Percentiles rank a stretch among this genome's conserved stretches.
Evolutionary conservation across 148 eudicot species (phyloP).

Genomic region (Rhododendron kiyosumense): DNA sequence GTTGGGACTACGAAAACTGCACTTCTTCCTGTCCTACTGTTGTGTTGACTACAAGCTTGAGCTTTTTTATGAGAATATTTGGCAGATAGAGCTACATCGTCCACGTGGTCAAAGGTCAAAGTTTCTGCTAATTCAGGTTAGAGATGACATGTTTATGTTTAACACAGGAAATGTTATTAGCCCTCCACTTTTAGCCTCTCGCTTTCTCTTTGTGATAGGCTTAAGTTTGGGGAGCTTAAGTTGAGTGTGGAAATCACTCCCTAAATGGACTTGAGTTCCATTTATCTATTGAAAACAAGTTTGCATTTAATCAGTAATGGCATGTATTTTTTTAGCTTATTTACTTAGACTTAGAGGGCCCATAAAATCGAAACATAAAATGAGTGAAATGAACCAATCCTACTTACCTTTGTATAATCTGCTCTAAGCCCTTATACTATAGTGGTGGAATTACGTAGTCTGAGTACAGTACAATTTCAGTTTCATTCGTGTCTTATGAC

Average conservation of each 20-base stretch:
- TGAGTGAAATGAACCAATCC: not conserved
- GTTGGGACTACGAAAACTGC: constrained; percentile 18
- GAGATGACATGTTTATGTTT: not conserved
- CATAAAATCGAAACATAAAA: not conserved
- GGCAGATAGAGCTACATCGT: constrained; percentile 49
- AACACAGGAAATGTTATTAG: not conserved
- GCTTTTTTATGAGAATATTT: constrained; percentile 47
- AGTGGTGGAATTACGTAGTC: not conserved
- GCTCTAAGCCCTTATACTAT: not conserved
- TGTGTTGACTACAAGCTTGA: constrained; percentile 18
- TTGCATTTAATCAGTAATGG: not conserved
- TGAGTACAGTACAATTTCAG: not conserved
- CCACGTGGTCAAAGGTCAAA: constrained; percentile 25
- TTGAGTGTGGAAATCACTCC: not conserved
- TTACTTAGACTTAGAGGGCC: not conserved
- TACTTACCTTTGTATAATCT: not conserved
- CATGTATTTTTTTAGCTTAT: not conserved
- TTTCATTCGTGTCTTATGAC: not conserved
- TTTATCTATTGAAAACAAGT: not conserved
- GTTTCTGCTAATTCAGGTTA: constrained; percentile 57
- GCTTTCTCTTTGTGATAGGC: not conserved
- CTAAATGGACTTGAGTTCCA: not conserved
- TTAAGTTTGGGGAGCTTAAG: not conserved
- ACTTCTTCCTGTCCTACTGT: constrained; percentile 7
- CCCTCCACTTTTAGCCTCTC: not conserved